Conservation (phyloP, 768 basidiomycete species). For the Lactarius hatsudake region DNA sequence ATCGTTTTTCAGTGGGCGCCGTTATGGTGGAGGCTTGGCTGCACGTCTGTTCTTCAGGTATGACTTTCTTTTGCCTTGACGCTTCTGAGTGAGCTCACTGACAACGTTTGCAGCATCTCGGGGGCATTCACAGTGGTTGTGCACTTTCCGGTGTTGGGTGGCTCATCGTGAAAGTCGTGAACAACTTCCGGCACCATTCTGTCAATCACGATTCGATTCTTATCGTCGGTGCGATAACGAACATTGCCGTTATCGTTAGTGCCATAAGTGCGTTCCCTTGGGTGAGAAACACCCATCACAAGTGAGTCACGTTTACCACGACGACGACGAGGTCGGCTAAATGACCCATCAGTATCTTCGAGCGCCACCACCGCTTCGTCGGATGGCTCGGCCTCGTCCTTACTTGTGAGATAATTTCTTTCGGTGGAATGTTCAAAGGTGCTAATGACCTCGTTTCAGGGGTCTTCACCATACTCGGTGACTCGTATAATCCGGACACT, state of each 20-base stretch:
- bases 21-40: slow-evolving; percentile 65
- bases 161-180: slow-evolving; percentile 39
- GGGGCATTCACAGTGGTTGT: slow-evolving; percentile 46
- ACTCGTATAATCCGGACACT: slow-evolving; percentile 38
- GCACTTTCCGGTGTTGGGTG: slow-evolving; percentile 39
- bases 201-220: slow-evolving; percentile 39
- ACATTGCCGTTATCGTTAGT: slow-evolving; percentile 38
- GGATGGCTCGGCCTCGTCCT: slow-evolving; percentile 40
- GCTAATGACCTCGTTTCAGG: slow-evolving; percentile 32
- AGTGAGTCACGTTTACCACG: slow-evolving; percentile 34
- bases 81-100: neutral
- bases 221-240: slow-evolving; percentile 40
- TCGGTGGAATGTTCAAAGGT: slow-evolving; percentile 14
- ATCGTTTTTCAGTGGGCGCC: slow-evolving; percentile 58
- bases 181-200: slow-evolving; percentile 39
- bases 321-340: slow-evolving; percentile 21
- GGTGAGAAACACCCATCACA: slow-evolving; percentile 44
- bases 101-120: slow-evolving; percentile 37
- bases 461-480: slow-evolving; percentile 43
- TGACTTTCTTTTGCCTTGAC: neutral
- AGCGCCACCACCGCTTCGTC: slow-evolving; percentile 44
- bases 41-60: slow-evolving; percentile 71
- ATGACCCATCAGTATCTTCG: slow-evolving; percentile 37
- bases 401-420: slow-evolving; percentile 22
- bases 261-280: slow-evolving; percentile 42